Evolutionary conservation across 2,329 filamentous ascomycete species (phyloP), one percentile per base, ranked within the genome.

Genomic region (Simplicillium aogashimaense): DNA sequence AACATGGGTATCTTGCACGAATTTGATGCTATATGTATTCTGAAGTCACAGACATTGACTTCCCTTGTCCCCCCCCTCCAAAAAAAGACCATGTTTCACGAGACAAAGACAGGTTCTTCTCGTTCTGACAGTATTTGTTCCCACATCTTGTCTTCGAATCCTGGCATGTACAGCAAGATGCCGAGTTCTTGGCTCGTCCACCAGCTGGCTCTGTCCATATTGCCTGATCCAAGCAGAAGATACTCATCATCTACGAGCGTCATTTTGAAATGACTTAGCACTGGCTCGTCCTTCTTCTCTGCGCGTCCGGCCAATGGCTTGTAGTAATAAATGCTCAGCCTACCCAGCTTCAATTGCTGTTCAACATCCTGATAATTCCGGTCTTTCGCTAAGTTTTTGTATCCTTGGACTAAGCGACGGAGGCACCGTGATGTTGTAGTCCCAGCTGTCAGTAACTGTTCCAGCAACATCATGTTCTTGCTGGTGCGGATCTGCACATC

Each of bases 151-250:
- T 55, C 51, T 4, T 55, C 58, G 31, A 65, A 60, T 1, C 51
- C 57, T 3, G 63, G 63, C n/a, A 62, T 61, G 35, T 70, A 61
- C 40, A 78, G 71, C 32, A 78, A 52, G 25, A 92, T 65, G 1
- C 86, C 86, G 16, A 92, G 64, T 60, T 94, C 86, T 59, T 92
- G 86, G 56, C 83, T 89, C 5, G 86, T 92, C 59, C 77, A 89
- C 83, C 84, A 92, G 54, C 83, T 89, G 7, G 86, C 85, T 1
- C 86, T 74, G 60, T 94, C 86, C 70, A 89, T 77, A 55, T 94
- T 94, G 1, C 85, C 86, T 14, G 83, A 89, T 0, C 86, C 86
- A 3, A 92, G 62, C 1, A 92, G 68, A 2, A 81, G 66, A 15
- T 78, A 76, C 45, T 78, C 67, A 1, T 68, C 67, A 55, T 94